A percentile compares a stretch with the other conserved stretches of the same genome.
Evolutionary conservation across 805 yeast species (phyloP).

Genomic region (Ogataea neopini): DNA sequence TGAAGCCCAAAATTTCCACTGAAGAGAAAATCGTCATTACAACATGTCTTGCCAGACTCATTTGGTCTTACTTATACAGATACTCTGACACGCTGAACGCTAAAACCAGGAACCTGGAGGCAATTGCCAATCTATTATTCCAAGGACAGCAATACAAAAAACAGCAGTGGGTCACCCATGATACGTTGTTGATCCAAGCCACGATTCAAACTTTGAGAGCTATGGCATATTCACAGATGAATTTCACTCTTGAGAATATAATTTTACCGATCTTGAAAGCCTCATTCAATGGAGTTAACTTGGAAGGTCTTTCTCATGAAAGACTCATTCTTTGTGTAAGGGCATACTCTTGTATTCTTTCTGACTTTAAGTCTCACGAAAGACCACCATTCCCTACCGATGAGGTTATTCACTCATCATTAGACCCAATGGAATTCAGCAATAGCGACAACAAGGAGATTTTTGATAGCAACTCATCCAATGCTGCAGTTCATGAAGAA

Average conservation of each 20-base stretch:
- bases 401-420: slow-evolving; percentile 38
- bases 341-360: slow-evolving; percentile 69
- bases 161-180: slow-evolving; percentile 76
- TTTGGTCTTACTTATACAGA: slow-evolving; percentile 89
- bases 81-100: slow-evolving; percentile 87
- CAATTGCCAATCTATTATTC: slow-evolving; percentile 57
- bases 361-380: slow-evolving; percentile 56
- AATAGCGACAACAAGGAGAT: slow-evolving; percentile 40
- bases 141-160: slow-evolving; percentile 51
- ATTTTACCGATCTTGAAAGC: slow-evolving; percentile 66
- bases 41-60: slow-evolving; percentile 66
- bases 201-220: slow-evolving; percentile 74
- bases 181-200: slow-evolving; percentile 59
- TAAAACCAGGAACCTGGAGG: slow-evolving; percentile 76
- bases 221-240: slow-evolving; percentile 76
- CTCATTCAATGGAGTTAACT: slow-evolving; percentile 54
- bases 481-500: slow-evolving; percentile 65
- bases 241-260: slow-evolving; percentile 76
- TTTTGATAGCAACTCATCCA: slow-evolving; percentile 45
- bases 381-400: slow-evolving; percentile 77
- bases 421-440: slow-evolving; percentile 37
- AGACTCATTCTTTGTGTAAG: slow-evolving; percentile 66
- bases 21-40: slow-evolving; percentile 56
- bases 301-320: slow-evolving; percentile 72
- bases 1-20: slow-evolving; percentile 60